phyloP scores from a whole-genome alignment of 2,329 filamentous ascomycete genomes.

The Venturia effusa region DNA sequence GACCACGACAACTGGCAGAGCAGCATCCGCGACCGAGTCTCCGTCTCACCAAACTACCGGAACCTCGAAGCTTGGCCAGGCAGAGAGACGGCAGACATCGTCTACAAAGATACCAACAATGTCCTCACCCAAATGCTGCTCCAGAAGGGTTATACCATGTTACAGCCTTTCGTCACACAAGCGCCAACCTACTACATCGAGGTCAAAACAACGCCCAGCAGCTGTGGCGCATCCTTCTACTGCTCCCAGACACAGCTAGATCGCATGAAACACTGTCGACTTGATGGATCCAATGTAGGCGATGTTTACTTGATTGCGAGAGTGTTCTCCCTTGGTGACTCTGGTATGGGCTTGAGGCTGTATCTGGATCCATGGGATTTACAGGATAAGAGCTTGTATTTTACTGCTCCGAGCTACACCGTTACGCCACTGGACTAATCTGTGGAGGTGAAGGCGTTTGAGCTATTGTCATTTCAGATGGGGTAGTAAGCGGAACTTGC shows the following conservation, averaged over 20 bases:
- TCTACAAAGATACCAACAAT: slow-evolving; percentile 31
- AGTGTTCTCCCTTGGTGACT: slow-evolving; percentile 27
- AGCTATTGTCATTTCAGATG: too few species aligned
- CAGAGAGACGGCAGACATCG: slow-evolving; percentile 37
- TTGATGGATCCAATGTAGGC: too few species aligned
- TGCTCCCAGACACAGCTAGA: slow-evolving; percentile 37
- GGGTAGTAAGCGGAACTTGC: too few species aligned
- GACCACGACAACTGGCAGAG: slow-evolving; percentile 36
- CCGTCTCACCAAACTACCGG: slow-evolving; percentile 30
- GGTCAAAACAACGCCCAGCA: slow-evolving; percentile 38
- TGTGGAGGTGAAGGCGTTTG: too few species aligned
- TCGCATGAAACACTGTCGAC: slow-evolving; percentile 13
- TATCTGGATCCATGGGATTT: slow-evolving; percentile 36
- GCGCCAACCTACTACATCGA: slow-evolving; percentile 40
- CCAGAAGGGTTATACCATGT: slow-evolving; percentile 25
- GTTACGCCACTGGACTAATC: too few species aligned
- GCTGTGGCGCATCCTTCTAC: slow-evolving; percentile 32
- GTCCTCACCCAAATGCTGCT: slow-evolving; percentile 26
- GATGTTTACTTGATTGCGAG: slow-evolving; percentile 32
- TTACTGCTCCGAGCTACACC: too few species aligned
- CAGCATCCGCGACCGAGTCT: slow-evolving; percentile 34
- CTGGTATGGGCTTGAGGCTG: slow-evolving; percentile 23
- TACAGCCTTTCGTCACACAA: too few species aligned
- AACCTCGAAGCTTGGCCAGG: slow-evolving; percentile 31
- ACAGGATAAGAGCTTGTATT: too few species aligned